Conservation (phyloP, 805 yeast species). For the Starmerella lactis-condensi region DNA sequence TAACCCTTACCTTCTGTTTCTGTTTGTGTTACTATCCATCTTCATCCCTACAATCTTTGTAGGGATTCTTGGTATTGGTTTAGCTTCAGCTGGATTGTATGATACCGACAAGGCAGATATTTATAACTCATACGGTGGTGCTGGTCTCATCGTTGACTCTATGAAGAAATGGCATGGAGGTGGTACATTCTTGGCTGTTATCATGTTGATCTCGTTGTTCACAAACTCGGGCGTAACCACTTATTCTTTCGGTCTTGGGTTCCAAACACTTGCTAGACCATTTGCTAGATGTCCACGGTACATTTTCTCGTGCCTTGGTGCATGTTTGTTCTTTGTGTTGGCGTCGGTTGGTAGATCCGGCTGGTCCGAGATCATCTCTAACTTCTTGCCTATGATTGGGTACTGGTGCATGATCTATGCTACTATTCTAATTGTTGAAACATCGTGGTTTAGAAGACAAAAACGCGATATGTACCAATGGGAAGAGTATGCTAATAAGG, state of each 20-base stretch:
- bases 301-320: constrained; percentile 48
- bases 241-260: constrained; percentile 64
- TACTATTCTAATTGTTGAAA: constrained; percentile 53
- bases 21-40: constrained; percentile 47
- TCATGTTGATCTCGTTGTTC: constrained; percentile 54
- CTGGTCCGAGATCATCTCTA: constrained; percentile 53
- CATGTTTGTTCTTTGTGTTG: constrained; percentile 45
- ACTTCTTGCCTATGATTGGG: constrained; percentile 79
- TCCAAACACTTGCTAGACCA: constrained; percentile 35
- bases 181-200: constrained; percentile 55
- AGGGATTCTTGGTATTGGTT: constrained; percentile 51
- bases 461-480: constrained; percentile 43
- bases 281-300: constrained; percentile 58
- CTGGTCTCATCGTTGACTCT: constrained; percentile 51
- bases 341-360: constrained; percentile 60
- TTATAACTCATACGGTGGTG: constrained; percentile 45
- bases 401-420: constrained; percentile 78
- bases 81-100: constrained; percentile 44
- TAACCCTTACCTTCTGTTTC: constrained; percentile 35
- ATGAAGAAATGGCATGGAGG: constrained; percentile 56
- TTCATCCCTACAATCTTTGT: constrained; percentile 58
- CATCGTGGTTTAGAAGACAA: constrained; percentile 43
- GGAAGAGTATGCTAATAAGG: constrained; percentile 49
- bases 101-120: constrained; percentile 31
- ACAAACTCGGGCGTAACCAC: constrained; percentile 69